Evolutionary conservation across 768 basidiomycete species (phyloP).

Genomic region (Daedaleopsis nitida): DNA sequence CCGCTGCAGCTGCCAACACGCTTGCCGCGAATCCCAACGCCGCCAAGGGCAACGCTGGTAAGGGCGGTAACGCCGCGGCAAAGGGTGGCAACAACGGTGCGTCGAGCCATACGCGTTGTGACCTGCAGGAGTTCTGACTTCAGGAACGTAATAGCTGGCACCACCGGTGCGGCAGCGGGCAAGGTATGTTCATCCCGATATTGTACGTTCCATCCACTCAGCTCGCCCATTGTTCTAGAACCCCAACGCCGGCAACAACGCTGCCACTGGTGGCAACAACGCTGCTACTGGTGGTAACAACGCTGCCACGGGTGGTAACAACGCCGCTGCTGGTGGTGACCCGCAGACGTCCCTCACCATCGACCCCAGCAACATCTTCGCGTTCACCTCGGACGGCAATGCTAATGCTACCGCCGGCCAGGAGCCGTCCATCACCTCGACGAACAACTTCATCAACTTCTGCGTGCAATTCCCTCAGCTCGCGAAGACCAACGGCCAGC

Average conservation of each 20-base stretch:
- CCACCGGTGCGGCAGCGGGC: constrained; percentile 3
- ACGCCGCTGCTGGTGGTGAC: constrained; percentile 4
- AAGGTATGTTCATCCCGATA: neutral
- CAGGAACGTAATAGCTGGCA: neutral
- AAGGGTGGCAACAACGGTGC: constrained; percentile 13
- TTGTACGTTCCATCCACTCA: neutral
- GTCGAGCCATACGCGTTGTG: neutral
- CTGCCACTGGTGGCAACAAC: neutral
- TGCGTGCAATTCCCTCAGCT: constrained; percentile 38
- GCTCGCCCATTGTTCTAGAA: neutral
- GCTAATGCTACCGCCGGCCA: constrained; percentile 43
- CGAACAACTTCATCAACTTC: constrained; percentile 72
- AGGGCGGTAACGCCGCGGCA: constrained; percentile 16
- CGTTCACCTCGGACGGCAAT: constrained; percentile 53
- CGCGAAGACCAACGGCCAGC: constrained; percentile 49
- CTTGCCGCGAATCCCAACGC: constrained; percentile 24
- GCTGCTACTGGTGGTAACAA: constrained; percentile 7
- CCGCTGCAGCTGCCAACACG: constrained; percentile 23
- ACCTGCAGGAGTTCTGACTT: neutral
- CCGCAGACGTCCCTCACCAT: constrained; percentile 33
- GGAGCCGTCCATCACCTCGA: constrained; percentile 51
- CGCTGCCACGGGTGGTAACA: constrained; percentile 18
- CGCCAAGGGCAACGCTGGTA: constrained; percentile 4
- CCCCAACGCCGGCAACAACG: neutral
- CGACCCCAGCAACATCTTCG: constrained; percentile 48